A percentile compares a stretch with the other conserved stretches of the same genome.
These are phyloP conservation scores for Rhizophagus clarus DNA, from an alignment of 192 early-diverging fungal species.

Conservation along the genomic window DNA sequence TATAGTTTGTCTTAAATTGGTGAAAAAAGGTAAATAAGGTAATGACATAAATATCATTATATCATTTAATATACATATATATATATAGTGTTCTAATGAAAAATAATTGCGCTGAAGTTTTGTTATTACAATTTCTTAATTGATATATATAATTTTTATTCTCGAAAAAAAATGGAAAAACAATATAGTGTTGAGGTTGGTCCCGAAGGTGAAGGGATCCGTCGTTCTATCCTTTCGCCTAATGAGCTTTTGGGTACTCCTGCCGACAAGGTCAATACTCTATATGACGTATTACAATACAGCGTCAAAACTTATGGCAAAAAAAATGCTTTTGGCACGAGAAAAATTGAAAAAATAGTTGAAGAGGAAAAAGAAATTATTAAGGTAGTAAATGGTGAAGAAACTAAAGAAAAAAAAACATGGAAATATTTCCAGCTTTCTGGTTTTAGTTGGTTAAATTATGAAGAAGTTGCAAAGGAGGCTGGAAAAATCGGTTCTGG, in stretches of 20 bases:
- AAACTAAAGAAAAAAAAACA: constrained; percentile 69
- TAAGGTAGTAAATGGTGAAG: constrained; percentile 59
- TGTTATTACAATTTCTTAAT: too few relatives aligned
- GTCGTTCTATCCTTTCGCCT: constrained; percentile 49
- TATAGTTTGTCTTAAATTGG: too few relatives aligned
- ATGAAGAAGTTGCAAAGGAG: constrained; percentile 62
- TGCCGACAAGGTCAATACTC: constrained; percentile 56
- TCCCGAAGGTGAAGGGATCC: constrained; percentile 34
- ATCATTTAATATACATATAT: too few relatives aligned
- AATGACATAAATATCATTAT: too few relatives aligned
- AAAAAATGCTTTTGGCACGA: constrained; percentile 64
- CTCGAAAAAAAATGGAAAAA: neutral
- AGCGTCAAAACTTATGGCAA: constrained; percentile 55
- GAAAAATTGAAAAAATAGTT: constrained; percentile 62
- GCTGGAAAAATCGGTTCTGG: constrained; percentile 68
- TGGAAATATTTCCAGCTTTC: constrained; percentile 85
- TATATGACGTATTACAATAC: constrained; percentile 73
- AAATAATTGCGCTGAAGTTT: too few relatives aligned
- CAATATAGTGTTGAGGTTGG: constrained; percentile 4
- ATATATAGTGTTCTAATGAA: too few relatives aligned
- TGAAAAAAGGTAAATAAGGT: too few relatives aligned
- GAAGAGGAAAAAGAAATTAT: constrained; percentile 77
- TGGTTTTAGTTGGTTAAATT: constrained; percentile 82
- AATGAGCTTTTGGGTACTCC: constrained; percentile 49
- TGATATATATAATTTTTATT: too few relatives aligned